Evolutionary conservation across 2,329 filamentous ascomycete genomes (phyloP), one percentile per base, ranked within the genome.

Genomic region (Fusarium palustre): DNA sequence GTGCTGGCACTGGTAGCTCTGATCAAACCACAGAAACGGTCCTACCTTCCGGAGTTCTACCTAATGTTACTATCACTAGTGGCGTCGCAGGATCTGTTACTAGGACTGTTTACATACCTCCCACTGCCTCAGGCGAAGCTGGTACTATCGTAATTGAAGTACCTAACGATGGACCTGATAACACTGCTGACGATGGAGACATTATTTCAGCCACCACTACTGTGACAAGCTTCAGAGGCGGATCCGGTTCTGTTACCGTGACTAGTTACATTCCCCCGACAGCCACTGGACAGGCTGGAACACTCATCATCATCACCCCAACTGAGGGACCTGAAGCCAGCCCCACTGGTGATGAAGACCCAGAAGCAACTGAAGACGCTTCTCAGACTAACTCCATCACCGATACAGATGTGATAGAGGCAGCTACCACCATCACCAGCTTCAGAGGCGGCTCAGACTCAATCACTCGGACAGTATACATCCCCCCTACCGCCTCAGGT

Each of bases 91-190:
- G 54, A 3, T 49, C 59, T 8, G 38, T 28, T 3, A 53, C 42
- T 1, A 31, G 42, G 5, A 66, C 54, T 11, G 20, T 58, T 4
- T 66, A 66, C 15, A 18, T 64, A 4, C 38, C 48, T 8, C 59
- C 62, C 7, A 41, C 62, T 3, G 42, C 43, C 6, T 52, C 59
- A 4, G 59, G 46, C 2, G 59, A 59, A 15, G 30, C 49, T 7
- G 60, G 63, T 0, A 66, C 48, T 15, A 12, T 66, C 11, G 50
- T 66, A 3, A 65, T 66, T 4, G 55, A 61, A 9, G 52, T 47
- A 1, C 58, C 62, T 3, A 48, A 52, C 4, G 20, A 24, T 18
- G 46, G 39, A 22, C 7, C 18, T 18, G 36, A 9, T n/a, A 24
- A 18, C 16, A 4, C 6, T n/a, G 41, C 9, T 25, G 46, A 38